Percentiles rank a stretch among this genome's conserved stretches.
Evolutionary conservation across 306 rosid genomes (phyloP).

Genomic region (Arachis stenosperma): DNA sequence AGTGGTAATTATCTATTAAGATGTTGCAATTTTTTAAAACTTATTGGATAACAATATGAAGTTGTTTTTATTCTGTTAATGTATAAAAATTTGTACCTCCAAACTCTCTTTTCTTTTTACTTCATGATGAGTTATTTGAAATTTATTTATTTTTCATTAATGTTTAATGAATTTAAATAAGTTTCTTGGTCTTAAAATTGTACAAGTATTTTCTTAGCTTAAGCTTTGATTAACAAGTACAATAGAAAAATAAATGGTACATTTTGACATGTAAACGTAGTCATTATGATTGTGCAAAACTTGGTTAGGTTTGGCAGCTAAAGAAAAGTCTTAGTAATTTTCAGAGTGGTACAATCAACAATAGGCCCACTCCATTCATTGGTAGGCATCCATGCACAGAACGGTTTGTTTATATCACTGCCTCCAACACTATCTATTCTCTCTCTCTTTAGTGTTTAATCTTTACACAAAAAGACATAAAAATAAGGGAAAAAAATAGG

Average conservation of each 20-base stretch:
- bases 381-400: background rate
- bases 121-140: background rate
- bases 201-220: background rate
- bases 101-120: too few relatives aligned
- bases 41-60: too few relatives aligned
- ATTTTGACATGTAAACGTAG: background rate
- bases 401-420: constrained; percentile 6
- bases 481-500: background rate
- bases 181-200: background rate
- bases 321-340: background rate
- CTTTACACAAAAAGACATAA: background rate
- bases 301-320: background rate
- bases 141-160: background rate
- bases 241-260: background rate
- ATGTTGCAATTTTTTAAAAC: too few relatives aligned
- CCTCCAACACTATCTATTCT: background rate
- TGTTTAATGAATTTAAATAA: background rate
- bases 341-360: background rate
- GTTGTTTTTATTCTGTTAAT: too few relatives aligned
- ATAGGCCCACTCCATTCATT: constrained; percentile 6
- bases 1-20: too few relatives aligned
- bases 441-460: background rate
- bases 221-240: background rate
- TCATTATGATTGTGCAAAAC: background rate
- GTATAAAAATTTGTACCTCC: too few relatives aligned